These are phyloP conservation scores for Dipteronia dyeriana DNA, from an alignment of 345 rosid species.

Conservation along the genomic window DNA sequence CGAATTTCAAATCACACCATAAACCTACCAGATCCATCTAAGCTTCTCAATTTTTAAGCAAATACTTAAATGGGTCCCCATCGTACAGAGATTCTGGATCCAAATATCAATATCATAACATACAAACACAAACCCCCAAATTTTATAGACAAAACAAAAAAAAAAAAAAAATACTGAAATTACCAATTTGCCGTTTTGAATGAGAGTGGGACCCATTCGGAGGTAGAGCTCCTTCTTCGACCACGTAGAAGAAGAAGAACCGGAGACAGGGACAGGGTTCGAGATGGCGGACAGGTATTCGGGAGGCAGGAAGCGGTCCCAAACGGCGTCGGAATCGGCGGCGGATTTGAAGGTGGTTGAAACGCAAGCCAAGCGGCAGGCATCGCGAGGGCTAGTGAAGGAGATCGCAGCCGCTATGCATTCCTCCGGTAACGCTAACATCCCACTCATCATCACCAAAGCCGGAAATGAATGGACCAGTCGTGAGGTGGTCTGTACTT, in stretches of 20 bases:
- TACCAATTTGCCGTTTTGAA: constrained; percentile 64
- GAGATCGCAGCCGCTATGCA: constrained; percentile 50
- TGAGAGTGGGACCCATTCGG: constrained; percentile 36
- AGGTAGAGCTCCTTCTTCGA: constrained; percentile 57
- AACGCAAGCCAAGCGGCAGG: constrained; percentile 47
- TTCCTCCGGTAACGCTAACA: constrained; percentile 41
- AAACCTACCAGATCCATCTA: too few species aligned
- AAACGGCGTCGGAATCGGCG: constrained; percentile 55
- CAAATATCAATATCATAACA: background rate
- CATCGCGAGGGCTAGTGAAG: constrained; percentile 49
- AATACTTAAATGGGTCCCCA: too few species aligned
- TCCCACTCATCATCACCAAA: background rate
- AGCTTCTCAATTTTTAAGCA: too few species aligned
- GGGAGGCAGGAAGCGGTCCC: constrained; percentile 58
- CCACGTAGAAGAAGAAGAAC: background rate
- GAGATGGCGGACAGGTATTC: constrained; percentile 34
- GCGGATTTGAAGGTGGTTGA: constrained; percentile 46
- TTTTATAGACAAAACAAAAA: background rate
- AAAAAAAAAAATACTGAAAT: background rate
- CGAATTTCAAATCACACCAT: too few species aligned
- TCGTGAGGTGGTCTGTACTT: too few species aligned
- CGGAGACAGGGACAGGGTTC: background rate
- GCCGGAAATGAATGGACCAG: too few species aligned
- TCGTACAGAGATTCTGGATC: too few species aligned
- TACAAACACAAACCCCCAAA: background rate